Conservation (phyloP, 441 rosid species). For the Adansonia rubrostipa region DNA sequence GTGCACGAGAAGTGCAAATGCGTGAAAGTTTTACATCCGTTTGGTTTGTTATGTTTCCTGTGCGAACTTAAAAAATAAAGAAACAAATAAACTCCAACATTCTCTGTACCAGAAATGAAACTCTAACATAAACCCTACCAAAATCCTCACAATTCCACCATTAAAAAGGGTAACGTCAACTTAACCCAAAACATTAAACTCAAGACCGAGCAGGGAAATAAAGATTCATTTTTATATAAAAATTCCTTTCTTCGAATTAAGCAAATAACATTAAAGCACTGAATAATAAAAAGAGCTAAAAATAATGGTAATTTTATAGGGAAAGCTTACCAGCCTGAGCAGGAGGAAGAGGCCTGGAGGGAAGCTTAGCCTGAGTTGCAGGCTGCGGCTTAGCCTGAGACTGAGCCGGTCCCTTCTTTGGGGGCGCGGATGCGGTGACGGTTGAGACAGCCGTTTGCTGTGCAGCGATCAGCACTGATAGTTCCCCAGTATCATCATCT, state of each 20-base stretch:
- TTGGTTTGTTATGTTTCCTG: background rate
- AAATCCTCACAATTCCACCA: no score
- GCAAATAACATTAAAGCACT: no score
- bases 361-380: background rate
- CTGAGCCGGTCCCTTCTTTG: constrained; percentile 20
- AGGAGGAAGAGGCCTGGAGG: no score
- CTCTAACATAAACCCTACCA: background rate
- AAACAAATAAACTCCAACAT: background rate
- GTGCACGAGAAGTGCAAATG: background rate
- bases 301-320: background rate
- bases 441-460: constrained; percentile 13
- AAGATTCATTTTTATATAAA: no score
- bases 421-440: background rate
- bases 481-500: constrained; percentile 35
- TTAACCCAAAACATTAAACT: no score
- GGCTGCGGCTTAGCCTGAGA: constrained; percentile 24
- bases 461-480: constrained; percentile 32
- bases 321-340: no score
- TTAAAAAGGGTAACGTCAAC: no score
- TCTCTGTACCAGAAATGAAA: background rate
- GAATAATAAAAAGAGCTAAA: no score
- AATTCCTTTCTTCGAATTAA: no score
- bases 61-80: background rate
- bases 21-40: background rate
- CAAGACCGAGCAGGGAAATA: background rate